Evolutionary conservation across 2,329 filamentous ascomycete species (phyloP).

Genomic region (Colletotrichum siamense): DNA sequence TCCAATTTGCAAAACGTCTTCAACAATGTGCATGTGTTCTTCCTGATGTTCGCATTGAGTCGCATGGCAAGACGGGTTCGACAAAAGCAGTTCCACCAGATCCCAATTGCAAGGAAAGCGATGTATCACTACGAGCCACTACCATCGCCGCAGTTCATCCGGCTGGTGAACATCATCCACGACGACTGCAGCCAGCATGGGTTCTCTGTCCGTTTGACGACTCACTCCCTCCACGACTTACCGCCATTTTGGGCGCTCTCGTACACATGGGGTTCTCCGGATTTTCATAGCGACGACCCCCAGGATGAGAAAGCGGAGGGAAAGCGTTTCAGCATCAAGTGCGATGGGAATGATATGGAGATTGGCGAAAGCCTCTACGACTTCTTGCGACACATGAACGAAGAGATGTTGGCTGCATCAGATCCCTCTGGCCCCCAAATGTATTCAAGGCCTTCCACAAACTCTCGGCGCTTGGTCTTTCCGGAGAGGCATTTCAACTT

Average conservation of each 20-base stretch:
- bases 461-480: not conserved
- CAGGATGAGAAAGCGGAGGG: not conserved
- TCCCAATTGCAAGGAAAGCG: not conserved
- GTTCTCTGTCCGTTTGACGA: not conserved
- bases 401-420: not conserved
- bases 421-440: too few species aligned
- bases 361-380: not conserved
- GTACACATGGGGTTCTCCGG: not conserved
- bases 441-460: not conserved
- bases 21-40: not conserved
- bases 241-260: conserved; percentile 3
- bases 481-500: not conserved
- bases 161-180: not conserved
- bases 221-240: not conserved
- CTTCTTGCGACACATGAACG: not conserved
- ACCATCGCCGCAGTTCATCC: not conserved
- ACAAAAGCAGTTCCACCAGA: fast-evolving
- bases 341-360: not conserved
- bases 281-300: not conserved
- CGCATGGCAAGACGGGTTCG: not conserved
- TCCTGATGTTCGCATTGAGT: not conserved
- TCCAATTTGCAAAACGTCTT: not conserved
- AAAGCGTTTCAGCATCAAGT: not conserved
- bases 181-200: not conserved
- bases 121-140: conserved; percentile 14